Conservation (phyloP, 495 filamentous ascomycete species). For the Penicillium goetzii region DNA sequence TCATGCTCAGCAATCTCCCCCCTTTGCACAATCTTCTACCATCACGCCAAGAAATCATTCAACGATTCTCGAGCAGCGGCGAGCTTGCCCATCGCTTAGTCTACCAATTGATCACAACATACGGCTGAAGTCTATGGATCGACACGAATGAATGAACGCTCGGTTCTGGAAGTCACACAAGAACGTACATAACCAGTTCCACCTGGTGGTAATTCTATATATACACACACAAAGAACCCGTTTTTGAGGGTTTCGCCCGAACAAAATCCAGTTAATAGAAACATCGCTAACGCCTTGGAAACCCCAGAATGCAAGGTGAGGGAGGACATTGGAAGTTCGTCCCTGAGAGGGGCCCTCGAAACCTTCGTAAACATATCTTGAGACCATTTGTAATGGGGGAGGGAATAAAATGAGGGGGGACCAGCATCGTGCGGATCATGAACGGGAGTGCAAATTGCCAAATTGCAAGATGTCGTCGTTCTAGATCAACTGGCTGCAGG, state of each 20-base stretch:
- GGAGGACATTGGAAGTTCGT: background rate
- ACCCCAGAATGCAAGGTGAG: background rate
- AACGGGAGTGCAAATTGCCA: background rate
- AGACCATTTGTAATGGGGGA: background rate
- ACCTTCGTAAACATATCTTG: background rate
- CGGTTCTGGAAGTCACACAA: background rate
- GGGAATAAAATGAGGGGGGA: background rate
- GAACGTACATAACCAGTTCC: background rate
- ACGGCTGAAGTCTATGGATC: conserved; percentile 12
- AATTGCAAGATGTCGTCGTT: background rate
- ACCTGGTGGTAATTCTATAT: background rate
- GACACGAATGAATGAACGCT: background rate
- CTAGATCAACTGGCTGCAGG: too few relatives aligned
- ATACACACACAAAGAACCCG: background rate
- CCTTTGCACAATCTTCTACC: conserved; percentile 40
- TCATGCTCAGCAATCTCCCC: conserved; percentile 33
- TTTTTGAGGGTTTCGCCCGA: background rate
- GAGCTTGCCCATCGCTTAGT: conserved; percentile 17
- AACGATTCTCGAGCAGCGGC: conserved; percentile 15
- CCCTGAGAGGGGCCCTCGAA: background rate
- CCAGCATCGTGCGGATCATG: background rate
- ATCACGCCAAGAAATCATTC: conserved; percentile 27
- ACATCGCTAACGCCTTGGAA: background rate
- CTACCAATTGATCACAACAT: conserved; percentile 24
- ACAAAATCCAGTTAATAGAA: background rate